Evolutionary conservation across 331 rosid species (phyloP).

Genomic region (Acacia pycnantha): DNA sequence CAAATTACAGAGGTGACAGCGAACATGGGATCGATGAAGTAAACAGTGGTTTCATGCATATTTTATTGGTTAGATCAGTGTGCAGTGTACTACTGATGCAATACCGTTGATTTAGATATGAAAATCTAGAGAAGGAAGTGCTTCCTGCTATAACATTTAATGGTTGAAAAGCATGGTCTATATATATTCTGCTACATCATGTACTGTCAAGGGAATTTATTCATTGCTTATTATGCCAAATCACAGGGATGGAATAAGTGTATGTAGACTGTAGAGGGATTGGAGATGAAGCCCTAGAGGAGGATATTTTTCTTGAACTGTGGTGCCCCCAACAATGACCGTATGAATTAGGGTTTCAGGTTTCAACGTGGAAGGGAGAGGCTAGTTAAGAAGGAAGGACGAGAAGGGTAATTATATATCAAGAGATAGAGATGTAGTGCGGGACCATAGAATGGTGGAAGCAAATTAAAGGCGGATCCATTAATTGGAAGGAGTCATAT

Average conservation of each 20-base stretch:
- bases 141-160: constrained; percentile 3
- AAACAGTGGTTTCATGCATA: neutral
- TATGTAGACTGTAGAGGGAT: constrained; percentile 31
- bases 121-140: constrained; percentile 30
- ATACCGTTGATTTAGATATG: constrained; percentile 14
- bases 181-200: neutral
- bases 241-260: constrained; percentile 31
- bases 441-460: constrained; percentile 44
- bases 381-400: constrained; percentile 40
- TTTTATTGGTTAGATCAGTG: neutral
- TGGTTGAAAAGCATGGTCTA: constrained; percentile 32
- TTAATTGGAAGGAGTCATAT: constrained; percentile 35
- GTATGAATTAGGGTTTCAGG: constrained; percentile 37
- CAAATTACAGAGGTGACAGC: too few relatives aligned
- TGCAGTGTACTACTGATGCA: neutral
- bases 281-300: constrained; percentile 33
- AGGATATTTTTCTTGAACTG: neutral
- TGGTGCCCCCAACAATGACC: constrained; percentile 27
- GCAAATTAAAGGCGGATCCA: constrained; percentile 31
- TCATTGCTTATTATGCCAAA: constrained; percentile 37
- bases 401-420: constrained; percentile 28
- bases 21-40: neutral
- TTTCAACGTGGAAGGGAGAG: constrained; percentile 12
- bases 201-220: constrained; percentile 24
- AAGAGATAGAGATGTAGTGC: constrained; percentile 29